A percentile compares a stretch with the other conserved stretches of the same genome.
phyloP scores from a whole-genome alignment of 1,139 yeast genomes.

The Eremothecium gossypii region DNA sequence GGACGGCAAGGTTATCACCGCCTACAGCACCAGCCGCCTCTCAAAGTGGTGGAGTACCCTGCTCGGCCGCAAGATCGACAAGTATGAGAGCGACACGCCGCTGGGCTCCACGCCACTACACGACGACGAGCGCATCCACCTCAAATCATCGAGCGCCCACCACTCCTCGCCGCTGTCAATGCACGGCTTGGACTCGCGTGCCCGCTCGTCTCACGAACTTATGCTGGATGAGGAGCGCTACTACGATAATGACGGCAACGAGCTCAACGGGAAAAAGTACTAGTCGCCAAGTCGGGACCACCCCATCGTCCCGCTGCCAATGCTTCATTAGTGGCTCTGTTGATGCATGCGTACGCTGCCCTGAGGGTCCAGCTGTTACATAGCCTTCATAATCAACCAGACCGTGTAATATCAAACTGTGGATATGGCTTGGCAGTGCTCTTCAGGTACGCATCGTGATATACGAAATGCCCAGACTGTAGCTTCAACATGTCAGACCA shows the following conservation, averaged over 20 bases:
- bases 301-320: too few relatives aligned
- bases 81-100: constrained; percentile 25
- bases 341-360: too few relatives aligned
- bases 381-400: too few relatives aligned
- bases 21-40: constrained; percentile 25
- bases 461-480: too few relatives aligned
- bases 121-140: constrained; percentile 4
- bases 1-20: constrained; percentile 34
- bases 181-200: constrained; percentile 5
- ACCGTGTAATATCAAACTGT: too few relatives aligned
- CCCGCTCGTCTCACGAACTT: constrained; percentile 11
- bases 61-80: constrained; percentile 23
- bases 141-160: neutral
- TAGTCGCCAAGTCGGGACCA: constrained; percentile 4
- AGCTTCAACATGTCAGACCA: too few relatives aligned
- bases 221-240: constrained; percentile 22
- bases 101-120: constrained; percentile 20
- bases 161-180: neutral
- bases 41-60: constrained; percentile 24
- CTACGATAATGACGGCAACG: constrained; percentile 21
- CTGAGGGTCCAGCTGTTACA: too few relatives aligned
- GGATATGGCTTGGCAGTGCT: too few relatives aligned
- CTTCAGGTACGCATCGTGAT: too few relatives aligned
- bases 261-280: constrained; percentile 22
- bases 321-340: too few relatives aligned